These are phyloP conservation scores for Lathyrus sativus DNA, from an alignment of 306 rosid genomes.

Conservation along the genomic window DNA sequence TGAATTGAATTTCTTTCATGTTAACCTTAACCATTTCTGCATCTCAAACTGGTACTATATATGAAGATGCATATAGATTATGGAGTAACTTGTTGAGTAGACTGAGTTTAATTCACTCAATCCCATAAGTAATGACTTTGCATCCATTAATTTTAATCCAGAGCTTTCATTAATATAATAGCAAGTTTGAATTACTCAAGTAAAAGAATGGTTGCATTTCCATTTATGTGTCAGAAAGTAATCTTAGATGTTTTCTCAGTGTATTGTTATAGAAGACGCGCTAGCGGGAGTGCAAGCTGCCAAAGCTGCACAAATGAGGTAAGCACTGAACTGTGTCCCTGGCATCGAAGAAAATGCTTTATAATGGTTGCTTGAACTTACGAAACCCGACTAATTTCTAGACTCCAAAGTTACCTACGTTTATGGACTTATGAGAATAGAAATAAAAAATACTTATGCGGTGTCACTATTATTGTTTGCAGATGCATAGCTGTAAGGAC, in stretches of 20 bases:
- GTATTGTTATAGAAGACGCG: slow-evolving; percentile 95
- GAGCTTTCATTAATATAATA: slow-evolving; percentile 12
- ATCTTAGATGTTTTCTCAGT: slow-evolving; percentile 51
- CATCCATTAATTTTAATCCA: slow-evolving; percentile 23
- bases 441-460: slow-evolving; percentile 13
- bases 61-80: slow-evolving; percentile 10
- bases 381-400: slow-evolving; percentile 19
- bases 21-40: slow-evolving; percentile 22
- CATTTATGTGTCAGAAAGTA: slow-evolving; percentile 18
- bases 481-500: slow-evolving; percentile 94
- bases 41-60: not conserved
- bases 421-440: slow-evolving; percentile 19
- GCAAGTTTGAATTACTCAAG: slow-evolving; percentile 19
- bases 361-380: slow-evolving; percentile 21
- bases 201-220: slow-evolving; percentile 31
- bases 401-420: slow-evolving; percentile 10
- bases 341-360: slow-evolving; percentile 3
- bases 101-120: slow-evolving; percentile 1
- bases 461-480: slow-evolving; percentile 42
- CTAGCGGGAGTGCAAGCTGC: slow-evolving; percentile 98
- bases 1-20: slow-evolving; percentile 31
- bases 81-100: slow-evolving; percentile 16
- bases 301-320: slow-evolving; percentile 95
- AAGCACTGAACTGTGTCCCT: slow-evolving; percentile 24
- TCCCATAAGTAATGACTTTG: slow-evolving; percentile 11